Percentiles rank a stretch among this genome's conserved stretches.
phyloP scores from a whole-genome alignment of 2,329 filamentous ascomycete species.

The Teratosphaeria pseudoeucalypti region DNA sequence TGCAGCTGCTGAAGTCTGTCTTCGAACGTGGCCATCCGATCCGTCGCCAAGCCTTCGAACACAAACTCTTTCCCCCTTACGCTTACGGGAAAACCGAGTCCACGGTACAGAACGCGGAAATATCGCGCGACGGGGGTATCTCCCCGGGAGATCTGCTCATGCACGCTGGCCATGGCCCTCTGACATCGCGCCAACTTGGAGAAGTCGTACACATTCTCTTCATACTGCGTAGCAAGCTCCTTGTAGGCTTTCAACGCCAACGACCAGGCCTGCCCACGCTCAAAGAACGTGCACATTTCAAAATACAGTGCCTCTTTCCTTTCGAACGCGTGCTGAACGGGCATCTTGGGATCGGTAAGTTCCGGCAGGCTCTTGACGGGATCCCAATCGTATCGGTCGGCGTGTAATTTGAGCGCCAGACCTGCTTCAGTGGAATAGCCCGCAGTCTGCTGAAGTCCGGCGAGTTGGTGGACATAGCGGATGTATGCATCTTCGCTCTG shows the following conservation, averaged over 20 bases:
- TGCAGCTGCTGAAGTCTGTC: constrained; percentile 89
- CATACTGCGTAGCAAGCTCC: constrained; percentile 85
- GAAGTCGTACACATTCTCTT: constrained; percentile 81
- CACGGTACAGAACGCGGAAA: constrained; percentile 83
- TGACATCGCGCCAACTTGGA: constrained; percentile 81
- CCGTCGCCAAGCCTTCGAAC: constrained; percentile 69
- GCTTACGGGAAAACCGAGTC: constrained; percentile 72
- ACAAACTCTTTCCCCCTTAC: constrained; percentile 86
- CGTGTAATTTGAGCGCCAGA: constrained; percentile 77
- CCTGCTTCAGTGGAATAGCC: constrained; percentile 81
- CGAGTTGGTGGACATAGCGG: constrained; percentile 87
- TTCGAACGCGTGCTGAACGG: constrained; percentile 78
- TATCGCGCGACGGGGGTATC: constrained; percentile 72
- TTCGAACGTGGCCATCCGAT: constrained; percentile 71
- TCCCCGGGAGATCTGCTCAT: constrained; percentile 77
- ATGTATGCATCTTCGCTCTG: constrained; percentile 96
- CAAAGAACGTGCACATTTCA: constrained; percentile 87
- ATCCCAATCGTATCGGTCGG: constrained; percentile 89
- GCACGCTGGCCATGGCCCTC: constrained; percentile 81
- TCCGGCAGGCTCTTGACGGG: constrained; percentile 55
- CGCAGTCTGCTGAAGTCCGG: constrained; percentile 62
- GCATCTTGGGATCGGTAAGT: constrained; percentile 64
- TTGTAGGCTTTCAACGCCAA: constrained; percentile 79
- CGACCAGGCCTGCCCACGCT: constrained; percentile 89
- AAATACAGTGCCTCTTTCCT: constrained; percentile 89